Percentiles rank a stretch among this genome's conserved stretches.
These are phyloP conservation scores for Termitomyces sp. DNA, from an alignment of 768 basidiomycete species.

Conservation along the genomic window DNA sequence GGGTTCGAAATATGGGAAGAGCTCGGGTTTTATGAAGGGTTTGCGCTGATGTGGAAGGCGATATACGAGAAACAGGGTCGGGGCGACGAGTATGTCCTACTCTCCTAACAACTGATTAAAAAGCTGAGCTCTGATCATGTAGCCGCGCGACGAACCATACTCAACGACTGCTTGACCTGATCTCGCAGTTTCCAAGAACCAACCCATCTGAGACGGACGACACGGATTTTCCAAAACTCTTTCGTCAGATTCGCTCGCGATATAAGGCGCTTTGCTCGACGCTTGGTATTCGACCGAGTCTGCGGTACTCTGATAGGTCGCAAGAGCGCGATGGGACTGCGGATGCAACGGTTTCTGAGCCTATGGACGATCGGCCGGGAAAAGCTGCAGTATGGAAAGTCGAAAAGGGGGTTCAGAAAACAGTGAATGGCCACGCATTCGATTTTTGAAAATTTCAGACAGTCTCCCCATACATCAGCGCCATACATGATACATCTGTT, in stretches of 20 bases:
- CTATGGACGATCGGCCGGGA: not conserved
- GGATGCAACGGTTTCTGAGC: constrained; percentile 6
- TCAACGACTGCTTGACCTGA: constrained; percentile 64
- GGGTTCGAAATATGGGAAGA: constrained; percentile 98
- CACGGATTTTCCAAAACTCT: constrained; percentile 70
- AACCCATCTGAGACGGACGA: constrained; percentile 61
- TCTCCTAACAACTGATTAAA: not conserved
- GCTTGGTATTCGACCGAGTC: constrained; percentile 56
- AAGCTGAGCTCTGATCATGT: not conserved
- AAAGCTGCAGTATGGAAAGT: constrained; percentile 8
- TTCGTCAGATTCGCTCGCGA: constrained; percentile 81
- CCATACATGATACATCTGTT: not conserved
- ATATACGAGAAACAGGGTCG: constrained; percentile 39
- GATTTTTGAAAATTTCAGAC: constrained; percentile 9
- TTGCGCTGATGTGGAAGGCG: constrained; percentile 66
- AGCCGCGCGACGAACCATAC: constrained; percentile 65
- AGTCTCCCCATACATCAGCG: too few species aligned
- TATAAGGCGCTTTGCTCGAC: constrained; percentile 86
- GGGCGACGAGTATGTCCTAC: constrained; percentile 44
- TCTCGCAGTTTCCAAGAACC: constrained; percentile 68
- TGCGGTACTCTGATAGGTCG: constrained; percentile 29
- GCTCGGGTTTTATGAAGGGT: constrained; percentile 89
- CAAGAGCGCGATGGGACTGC: constrained; percentile 16
- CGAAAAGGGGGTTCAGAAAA: constrained; percentile 2
- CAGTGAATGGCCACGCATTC: constrained; percentile 8